Base-by-base conservation (phyloP, 148 eudicot species). In the Silene latifolia region DNA sequence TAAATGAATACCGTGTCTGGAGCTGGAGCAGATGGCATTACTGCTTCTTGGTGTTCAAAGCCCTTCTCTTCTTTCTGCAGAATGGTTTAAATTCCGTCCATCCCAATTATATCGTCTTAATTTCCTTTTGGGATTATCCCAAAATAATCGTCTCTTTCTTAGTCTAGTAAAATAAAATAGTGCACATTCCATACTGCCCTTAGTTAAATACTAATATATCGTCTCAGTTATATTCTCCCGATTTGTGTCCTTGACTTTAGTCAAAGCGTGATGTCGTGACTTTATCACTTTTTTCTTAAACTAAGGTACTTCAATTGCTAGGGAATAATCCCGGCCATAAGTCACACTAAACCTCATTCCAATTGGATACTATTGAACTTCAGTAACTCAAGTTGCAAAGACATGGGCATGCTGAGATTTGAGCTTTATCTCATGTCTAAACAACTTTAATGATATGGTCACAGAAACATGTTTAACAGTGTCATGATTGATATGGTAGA, bases 21-120 rank as follows among this genome's bases (percentile, higher is more conserved):
- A 80, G 83, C 69, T 71, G 97, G 93, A 62, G 91, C 97, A 35
- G 78, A 62, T 25, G 99, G 99, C 91, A 92, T 90, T 64, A 75
- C 69, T 78, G 86, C 82, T 79, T 77, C 85, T 82, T 96, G 99
- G 84, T 96, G 99, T 70, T 85, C 92, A 85, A 92, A 96, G 23
- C 93, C 93, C n/a, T 76, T 78, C 76, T 89, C 93, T 71, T 89
- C 97, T 84, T 89, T 92, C 99, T 96, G 93, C 71, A 83, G 44
- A 72, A 24, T 73, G 71, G 19, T 35, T 39, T 51, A 72, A 46
- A 69, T 23, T 42, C 65, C 13, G 12, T 7, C 62, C 20, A 23
- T 59, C 6, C 59, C 19, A 54, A 27, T 27, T 27, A 27, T 27
- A 27, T 27, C 29, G 29, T 27, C 29, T 27, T 2, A 27, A 27